Conservation (phyloP, 2,329 filamentous ascomycete genomes). For the Tolypocladium nubicola region DNA sequence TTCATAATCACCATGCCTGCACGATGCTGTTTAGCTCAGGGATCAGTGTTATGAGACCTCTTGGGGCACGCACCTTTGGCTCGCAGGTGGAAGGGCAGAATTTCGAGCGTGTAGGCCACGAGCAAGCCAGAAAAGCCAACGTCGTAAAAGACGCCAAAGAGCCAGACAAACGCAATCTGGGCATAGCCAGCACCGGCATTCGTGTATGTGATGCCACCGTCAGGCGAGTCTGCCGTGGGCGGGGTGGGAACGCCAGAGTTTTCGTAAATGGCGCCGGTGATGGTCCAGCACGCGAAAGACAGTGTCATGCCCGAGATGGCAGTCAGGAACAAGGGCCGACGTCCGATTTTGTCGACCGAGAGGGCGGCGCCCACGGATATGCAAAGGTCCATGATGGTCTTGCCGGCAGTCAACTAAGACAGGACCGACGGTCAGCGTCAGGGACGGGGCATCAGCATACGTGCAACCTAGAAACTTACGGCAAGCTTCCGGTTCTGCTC, state of each 20-base stretch:
- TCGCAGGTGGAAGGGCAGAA: conserved; percentile 47
- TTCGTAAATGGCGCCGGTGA: conserved; percentile 41
- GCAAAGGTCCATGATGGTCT: conserved; percentile 47
- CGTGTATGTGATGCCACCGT: conserved; percentile 17
- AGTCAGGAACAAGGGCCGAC: conserved; percentile 41
- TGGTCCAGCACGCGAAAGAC: conserved; percentile 39
- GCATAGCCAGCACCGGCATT: conserved; percentile 37
- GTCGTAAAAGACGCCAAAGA: conserved; percentile 49
- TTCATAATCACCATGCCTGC: conserved; percentile 53
- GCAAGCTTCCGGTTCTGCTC: conserved; percentile 45
- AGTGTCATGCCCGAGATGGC: conserved; percentile 37
- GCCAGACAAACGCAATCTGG: conserved; percentile 48
- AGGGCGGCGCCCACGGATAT: conserved; percentile 44
- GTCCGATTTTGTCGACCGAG: conserved; percentile 38
- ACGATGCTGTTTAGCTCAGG: neutral
- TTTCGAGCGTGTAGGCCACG: conserved; percentile 46
- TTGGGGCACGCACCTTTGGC: conserved; percentile 31
- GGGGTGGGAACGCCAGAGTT: conserved; percentile 17
- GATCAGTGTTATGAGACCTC: neutral
- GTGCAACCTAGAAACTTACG: conserved; percentile 17
- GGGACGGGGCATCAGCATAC: neutral
- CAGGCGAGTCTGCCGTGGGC: conserved; percentile 1
- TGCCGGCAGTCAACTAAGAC: conserved; percentile 35
- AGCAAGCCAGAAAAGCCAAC: conserved; percentile 49
- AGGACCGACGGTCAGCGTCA: conserved; percentile 1